phyloP scores from a whole-genome alignment of 331 rosid genomes.

The Spiraea crenata region DNA sequence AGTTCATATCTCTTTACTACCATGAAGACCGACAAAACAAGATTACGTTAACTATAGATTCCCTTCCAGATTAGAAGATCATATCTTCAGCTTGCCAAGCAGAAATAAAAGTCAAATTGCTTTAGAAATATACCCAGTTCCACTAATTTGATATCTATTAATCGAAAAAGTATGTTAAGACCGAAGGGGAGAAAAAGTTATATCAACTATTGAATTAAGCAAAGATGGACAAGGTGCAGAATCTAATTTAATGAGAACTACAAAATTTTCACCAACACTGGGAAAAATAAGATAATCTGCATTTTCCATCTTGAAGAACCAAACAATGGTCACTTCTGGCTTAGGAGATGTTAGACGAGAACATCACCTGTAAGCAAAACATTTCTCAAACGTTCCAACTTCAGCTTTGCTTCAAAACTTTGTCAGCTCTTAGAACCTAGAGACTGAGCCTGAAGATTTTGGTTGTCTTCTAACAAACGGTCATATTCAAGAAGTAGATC shows the following conservation, averaged over 20 bases:
- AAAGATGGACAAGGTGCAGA: slow-evolving; percentile 6
- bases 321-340: slow-evolving; percentile 18
- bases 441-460: slow-evolving; percentile 76
- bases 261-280: slow-evolving; percentile 5
- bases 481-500: slow-evolving; percentile 86
- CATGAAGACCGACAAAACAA: background rate
- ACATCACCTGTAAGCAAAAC: slow-evolving; percentile 23
- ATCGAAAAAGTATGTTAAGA: background rate
- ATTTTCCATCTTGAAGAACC: slow-evolving; percentile 3
- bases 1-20: background rate
- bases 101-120: background rate
- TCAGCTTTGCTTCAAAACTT: slow-evolving; percentile 4
- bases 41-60: too few species aligned
- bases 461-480: slow-evolving; percentile 87
- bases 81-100: too few species aligned
- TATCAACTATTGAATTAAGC: background rate
- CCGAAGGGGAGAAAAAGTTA: background rate
- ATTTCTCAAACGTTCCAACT: slow-evolving; percentile 14
- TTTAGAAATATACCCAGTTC: background rate
- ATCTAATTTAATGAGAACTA: slow-evolving; percentile 4
- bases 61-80: too few species aligned
- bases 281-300: background rate
- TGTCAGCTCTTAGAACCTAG: slow-evolving; percentile 44
- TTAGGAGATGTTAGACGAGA: slow-evolving; percentile 15
- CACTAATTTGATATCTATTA: too few species aligned